Evolutionary conservation across 352 stramenopile species (phyloP).

Genomic region (Pythium sukuiense): DNA sequence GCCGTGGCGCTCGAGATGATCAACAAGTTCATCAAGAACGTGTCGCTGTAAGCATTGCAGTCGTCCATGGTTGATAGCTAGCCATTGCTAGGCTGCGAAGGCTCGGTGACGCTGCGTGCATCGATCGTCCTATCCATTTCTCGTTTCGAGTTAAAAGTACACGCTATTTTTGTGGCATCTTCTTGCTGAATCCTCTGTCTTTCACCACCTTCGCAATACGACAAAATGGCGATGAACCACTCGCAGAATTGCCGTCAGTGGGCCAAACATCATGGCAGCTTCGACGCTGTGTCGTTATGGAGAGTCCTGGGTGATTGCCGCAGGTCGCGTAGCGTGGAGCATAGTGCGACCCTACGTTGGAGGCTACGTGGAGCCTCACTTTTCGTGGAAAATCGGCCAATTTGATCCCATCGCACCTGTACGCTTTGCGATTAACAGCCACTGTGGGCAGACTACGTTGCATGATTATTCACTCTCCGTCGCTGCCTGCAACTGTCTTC

Average conservation of each 20-base stretch:
- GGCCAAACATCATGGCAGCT: background rate
- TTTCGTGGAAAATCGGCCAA: background rate
- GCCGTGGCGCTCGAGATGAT: conserved; percentile 44
- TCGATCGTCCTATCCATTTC: background rate
- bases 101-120: background rate
- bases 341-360: background rate
- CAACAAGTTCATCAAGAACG: conserved; percentile 41
- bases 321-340: background rate
- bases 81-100: background rate
- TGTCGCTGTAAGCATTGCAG: conserved; percentile 18
- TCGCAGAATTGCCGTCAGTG: background rate
- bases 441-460: background rate
- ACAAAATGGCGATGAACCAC: background rate
- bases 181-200: background rate
- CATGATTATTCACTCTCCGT: too few relatives aligned
- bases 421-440: background rate
- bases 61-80: background rate
- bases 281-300: background rate
- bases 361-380: background rate
- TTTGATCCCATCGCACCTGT: background rate
- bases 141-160: conserved; percentile 2
- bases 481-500: too few relatives aligned
- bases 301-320: background rate
- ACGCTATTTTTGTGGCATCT: conserved; percentile 3
- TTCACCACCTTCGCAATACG: background rate